These are phyloP conservation scores for Cucurbita argyrosperma DNA, from an alignment of 306 rosid genomes.

Conservation along the genomic window DNA sequence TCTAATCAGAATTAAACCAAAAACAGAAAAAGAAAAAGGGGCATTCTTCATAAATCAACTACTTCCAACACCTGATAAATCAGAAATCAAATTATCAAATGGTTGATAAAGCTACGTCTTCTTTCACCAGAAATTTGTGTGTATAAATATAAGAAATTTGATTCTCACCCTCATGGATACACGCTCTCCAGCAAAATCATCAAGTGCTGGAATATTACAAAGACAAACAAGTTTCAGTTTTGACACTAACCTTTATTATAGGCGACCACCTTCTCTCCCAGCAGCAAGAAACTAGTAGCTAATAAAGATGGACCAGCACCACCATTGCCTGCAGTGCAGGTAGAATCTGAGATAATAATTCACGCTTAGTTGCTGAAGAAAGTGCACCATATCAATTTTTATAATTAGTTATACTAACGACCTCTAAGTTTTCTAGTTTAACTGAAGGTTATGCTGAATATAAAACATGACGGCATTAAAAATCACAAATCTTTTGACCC, in stretches of 20 bases:
- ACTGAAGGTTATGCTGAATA: not conserved
- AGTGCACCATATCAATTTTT: constrained; percentile 1
- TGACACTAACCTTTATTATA: constrained; percentile 57
- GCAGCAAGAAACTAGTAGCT: constrained; percentile 77
- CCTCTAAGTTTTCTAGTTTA: not conserved
- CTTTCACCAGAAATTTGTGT: too few species aligned
- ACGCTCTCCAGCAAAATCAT: constrained; percentile 77
- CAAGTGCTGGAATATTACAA: constrained; percentile 34
- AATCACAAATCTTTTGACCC: not conserved
- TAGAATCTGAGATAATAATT: constrained; percentile 47
- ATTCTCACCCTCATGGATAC: constrained; percentile 71
- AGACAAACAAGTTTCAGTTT: not conserved
- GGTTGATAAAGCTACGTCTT: too few species aligned
- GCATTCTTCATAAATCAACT: too few species aligned
- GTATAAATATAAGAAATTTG: not conserved
- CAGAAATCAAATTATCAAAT: too few species aligned
- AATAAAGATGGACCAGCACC: constrained; percentile 95
- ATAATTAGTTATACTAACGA: not conserved
- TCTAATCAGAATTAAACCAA: too few species aligned
- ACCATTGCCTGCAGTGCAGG: constrained; percentile 91
- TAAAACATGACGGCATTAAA: not conserved
- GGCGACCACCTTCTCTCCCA: constrained; percentile 93
- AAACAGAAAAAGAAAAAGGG: too few species aligned
- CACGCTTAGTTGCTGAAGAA: constrained; percentile 4
- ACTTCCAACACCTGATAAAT: too few species aligned